Base-by-base conservation (phyloP, 1,284 basidiomycete genomes). In the Boletus semigastroideus region DNA sequence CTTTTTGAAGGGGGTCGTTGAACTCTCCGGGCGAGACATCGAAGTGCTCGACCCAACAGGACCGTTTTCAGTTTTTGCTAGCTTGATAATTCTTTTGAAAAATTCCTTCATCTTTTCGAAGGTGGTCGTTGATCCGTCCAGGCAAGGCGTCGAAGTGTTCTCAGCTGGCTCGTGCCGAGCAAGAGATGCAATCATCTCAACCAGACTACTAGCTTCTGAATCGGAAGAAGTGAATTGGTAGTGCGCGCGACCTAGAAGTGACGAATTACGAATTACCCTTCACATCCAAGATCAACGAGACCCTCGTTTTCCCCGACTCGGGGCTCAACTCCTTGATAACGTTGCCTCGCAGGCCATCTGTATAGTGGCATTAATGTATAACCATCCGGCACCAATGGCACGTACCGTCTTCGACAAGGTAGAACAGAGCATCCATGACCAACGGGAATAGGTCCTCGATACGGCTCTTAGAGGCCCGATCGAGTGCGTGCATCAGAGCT, bases 351-450 rank as follows among this genome's bases (percentile, higher is more conserved):
- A 43, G 13, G 7, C 28, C 2, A 11, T 43, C 53, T 49, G 31
- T 31, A 31, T 10, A 45, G 30, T 7, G n/a, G n/a, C n/a, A 37
- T 56, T 8, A 42, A 38, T 16, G 30, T 34, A 19, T 6, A 27
- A 10, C 13, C 9, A 4, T 4, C 19, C 1, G 4, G 22, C 3
- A 12, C 2, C 19, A 2, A 19, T 20, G 16, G 13, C n/a, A 42
- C 52, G 5, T 14, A 55, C 56, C 31, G 4, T 50, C 56, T 1
- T 42, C 1, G 3, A 55, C 39, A 14, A 58, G 28, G 8, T 44
- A 25, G 10, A 12, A 34, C 1, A 58, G 22, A 3, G 37, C 41
- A 13, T 59, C 52, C 10, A 38, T 22, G n/a, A 51, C 33, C 11
- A 55, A 30, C 9, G 13, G 33, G 10, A 55, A 59, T 14, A 28